phyloP scores from a whole-genome alignment of 2,329 filamentous ascomycete species.

The Pseudogymnoascus sp. region DNA sequence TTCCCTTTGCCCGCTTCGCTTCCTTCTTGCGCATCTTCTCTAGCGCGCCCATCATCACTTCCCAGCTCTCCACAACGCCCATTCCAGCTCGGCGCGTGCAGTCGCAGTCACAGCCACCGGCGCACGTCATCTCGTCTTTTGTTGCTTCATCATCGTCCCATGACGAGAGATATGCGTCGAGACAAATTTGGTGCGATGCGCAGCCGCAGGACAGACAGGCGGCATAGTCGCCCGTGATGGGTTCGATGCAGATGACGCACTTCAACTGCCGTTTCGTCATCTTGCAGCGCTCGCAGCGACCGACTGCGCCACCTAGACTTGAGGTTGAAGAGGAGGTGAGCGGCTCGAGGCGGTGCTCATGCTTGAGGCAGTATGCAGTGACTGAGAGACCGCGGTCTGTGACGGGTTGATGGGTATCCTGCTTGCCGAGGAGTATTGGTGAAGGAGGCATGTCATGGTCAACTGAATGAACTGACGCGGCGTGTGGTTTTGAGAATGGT shows the following conservation, averaged over 20 bases:
- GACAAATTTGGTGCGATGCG: conserved; percentile 50
- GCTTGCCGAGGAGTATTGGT: conserved; percentile 50
- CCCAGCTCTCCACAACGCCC: conserved; percentile 55
- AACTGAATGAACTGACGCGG: conserved; percentile 21
- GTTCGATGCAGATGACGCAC: conserved; percentile 57
- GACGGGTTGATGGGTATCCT: conserved; percentile 37
- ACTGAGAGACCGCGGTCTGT: conserved; percentile 45
- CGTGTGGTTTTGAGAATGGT: conserved; percentile 20
- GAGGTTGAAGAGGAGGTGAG: conserved; percentile 32
- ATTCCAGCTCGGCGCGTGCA: conserved; percentile 50
- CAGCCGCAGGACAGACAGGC: conserved; percentile 58
- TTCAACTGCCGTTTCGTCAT: conserved; percentile 48
- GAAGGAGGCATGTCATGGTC: conserved; percentile 31
- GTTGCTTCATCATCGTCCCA: conserved; percentile 26
- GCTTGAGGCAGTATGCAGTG: conserved; percentile 53
- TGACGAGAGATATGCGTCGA: conserved; percentile 44
- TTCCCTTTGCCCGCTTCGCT: not conserved
- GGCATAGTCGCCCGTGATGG: conserved; percentile 51
- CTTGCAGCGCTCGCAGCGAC: conserved; percentile 44
- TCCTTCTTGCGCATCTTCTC: conserved; percentile 22
- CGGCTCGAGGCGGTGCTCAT: conserved; percentile 56
- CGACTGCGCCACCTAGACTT: conserved; percentile 37
- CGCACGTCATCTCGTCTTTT: conserved; percentile 43
- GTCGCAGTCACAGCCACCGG: conserved; percentile 57
- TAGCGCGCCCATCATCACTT: conserved; percentile 41